A percentile compares a stretch with the other conserved stretches of the same genome.
Conservation (phyloP, 495 filamentous ascomycete genomes). For the Lineolata rhizophorae region DNA sequence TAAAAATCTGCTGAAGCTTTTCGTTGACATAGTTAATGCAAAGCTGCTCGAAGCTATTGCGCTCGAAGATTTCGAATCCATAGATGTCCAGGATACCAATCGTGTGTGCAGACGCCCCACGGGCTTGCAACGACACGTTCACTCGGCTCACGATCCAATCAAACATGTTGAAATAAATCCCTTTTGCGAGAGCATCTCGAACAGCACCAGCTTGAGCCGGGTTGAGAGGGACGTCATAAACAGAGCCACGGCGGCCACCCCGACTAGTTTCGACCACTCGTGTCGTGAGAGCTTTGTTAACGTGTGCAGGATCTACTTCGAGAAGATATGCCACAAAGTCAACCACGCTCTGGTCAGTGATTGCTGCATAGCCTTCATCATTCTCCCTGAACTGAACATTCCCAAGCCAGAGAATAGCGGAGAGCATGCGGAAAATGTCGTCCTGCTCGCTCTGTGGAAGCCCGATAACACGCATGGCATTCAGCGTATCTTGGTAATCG, state of each 20-base stretch:
- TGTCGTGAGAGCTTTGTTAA: slow-evolving; percentile 76
- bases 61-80: slow-evolving; percentile 98
- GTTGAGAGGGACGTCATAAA: slow-evolving; percentile 88
- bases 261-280: slow-evolving; percentile 76
- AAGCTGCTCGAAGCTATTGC: slow-evolving; percentile 97
- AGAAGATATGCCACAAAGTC: slow-evolving; percentile 88
- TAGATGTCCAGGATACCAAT: slow-evolving; percentile 99
- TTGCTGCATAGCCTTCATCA: slow-evolving; percentile 67
- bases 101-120: slow-evolving; percentile 50
- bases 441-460: slow-evolving; percentile 79
- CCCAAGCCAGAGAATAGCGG: slow-evolving; percentile 83
- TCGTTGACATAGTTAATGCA: slow-evolving; percentile 99
- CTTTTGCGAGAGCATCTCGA: slow-evolving; percentile 81
- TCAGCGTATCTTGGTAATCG: slow-evolving; percentile 79
- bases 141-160: slow-evolving; percentile 96
- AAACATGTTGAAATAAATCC: slow-evolving; percentile 92
- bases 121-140: slow-evolving; percentile 69
- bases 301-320: slow-evolving; percentile 58
- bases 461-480: slow-evolving; percentile 90
- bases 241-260: slow-evolving; percentile 53
- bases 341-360: slow-evolving; percentile 70
- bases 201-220: slow-evolving; percentile 78
- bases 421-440: slow-evolving; percentile 89
- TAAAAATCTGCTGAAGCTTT: slow-evolving; percentile 98
- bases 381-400: slow-evolving; percentile 80